Evolutionary conservation across 495 filamentous ascomycete species (phyloP), one percentile per base, ranked within the genome.

Genomic region (Evansstolkia leycettana): DNA sequence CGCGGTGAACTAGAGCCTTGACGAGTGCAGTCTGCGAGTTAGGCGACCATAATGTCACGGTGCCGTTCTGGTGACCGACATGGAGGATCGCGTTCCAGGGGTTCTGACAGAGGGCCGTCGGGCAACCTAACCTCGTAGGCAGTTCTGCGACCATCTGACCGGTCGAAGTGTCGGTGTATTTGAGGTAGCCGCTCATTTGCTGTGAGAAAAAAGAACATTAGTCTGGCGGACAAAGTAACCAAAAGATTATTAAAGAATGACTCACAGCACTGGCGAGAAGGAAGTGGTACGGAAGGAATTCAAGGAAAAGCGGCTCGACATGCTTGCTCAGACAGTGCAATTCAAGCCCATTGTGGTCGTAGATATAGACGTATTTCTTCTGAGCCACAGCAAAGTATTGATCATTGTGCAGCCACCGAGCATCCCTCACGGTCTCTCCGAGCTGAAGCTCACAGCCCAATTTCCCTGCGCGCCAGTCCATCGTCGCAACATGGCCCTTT

Each of bases 381-480:
- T 98, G 90, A 17, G 90, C 84, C n/a, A 94, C 86, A 2, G 92
- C 90, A 58, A 96, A 94, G 58, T 72, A 86, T 46, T 94, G 87
- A 54, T 93, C 85, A 47, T 94, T 95, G 56, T 98, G 89, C 37
- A 98, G 67, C 84, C 88, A 98, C 46, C 75, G 77, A 12, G 78
- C 84, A 66, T 94, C 87, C 24, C 88, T 63, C 4, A 96, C 73
- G 0, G 86, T 95, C 62, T 96, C 90, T 18, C 73, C 72, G 36
- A 96, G 67, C 44, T 98, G 85, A 37, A 96, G 49, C 56, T 98
- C 90, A 48, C 83, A 94, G 3, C 82, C 84, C 26, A 96, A 56
- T 48, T 84, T 93, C 9, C 87, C 92, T 39, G 81, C 76, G 40
- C 90, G 71, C 90, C 90, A 98, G 59, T 98, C 89, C 75, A 95